Base-by-base conservation (phyloP, 2,329 filamentous ascomycete species). In the Zymoseptoria brevis region DNA sequence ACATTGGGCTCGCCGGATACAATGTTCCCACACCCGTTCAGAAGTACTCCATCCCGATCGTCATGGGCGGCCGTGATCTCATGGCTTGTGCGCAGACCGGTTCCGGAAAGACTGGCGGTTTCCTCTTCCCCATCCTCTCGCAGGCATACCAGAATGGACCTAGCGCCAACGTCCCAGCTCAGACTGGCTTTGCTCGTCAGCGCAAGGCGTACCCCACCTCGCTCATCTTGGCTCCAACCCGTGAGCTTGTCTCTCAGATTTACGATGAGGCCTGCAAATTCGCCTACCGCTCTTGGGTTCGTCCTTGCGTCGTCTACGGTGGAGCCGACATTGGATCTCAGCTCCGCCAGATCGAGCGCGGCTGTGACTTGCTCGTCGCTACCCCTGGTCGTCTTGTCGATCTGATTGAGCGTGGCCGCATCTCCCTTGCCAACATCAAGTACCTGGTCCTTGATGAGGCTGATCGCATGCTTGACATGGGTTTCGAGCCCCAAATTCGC, bases 401-500 rank as follows among this genome's bases (percentile, higher is more conserved):
- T 76, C 82, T 99, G 78, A 95, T 99, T 73, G 94, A 97, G 83
- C 90, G 94, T 82, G 94, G 94, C 73, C 90, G 93, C 74, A 97
- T 99, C 75, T 97, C 94, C 51, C 87, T 99, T 58, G 85, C 87
- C 77, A 96, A 96, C 83, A 99, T 99, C 84, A 97, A 96, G 83
- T 99, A 99, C 75, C 85, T 99, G 63, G 90, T 99, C 70, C 89
- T 99, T 57, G 94, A 99, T 71, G 94, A 99, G 85, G 94, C 94
- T 76, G 94, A 99, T 81, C 94, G 94, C 76, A 99, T 99, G 94
- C 83, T 99, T 83, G 94, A 99, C 84, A 99, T 99, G 94, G 94
- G 94, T 94, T 99, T 99, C 83, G 94, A 99, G 82, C 94, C 94
- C 72, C 94, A 99, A 80, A 99, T 99, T 74, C 92, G 94, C 72